phyloP scores from a whole-genome alignment of 148 eudicot genomes.

The Suaeda aralocaspica region DNA sequence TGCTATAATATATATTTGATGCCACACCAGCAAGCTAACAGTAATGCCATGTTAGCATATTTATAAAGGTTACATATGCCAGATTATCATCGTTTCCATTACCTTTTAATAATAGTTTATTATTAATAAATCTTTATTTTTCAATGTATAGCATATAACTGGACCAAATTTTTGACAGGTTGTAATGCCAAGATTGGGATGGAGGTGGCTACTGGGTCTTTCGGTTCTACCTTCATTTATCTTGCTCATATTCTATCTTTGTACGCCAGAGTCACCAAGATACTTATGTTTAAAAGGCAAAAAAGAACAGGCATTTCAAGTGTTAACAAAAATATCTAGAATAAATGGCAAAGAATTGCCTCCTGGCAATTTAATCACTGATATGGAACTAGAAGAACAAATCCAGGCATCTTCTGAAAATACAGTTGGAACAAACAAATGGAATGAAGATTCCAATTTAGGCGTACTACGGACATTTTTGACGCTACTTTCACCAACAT shows the following conservation, averaged over 20 bases:
- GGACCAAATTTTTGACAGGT: conserved; percentile 8
- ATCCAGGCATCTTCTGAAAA: no score
- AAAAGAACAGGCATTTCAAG: conserved; percentile 17
- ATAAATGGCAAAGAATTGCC: conserved; percentile 13
- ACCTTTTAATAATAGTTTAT: no score
- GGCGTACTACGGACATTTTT: conserved; percentile 16
- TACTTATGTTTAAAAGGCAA: conserved; percentile 23
- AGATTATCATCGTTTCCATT: no score
- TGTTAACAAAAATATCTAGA: conserved; percentile 10
- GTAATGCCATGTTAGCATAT: no score
- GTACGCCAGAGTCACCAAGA: conserved; percentile 23
- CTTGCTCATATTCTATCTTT: conserved; percentile 12
- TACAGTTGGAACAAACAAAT: not conserved
- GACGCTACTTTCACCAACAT: conserved; percentile 50
- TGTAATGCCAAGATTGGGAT: conserved; percentile 24
- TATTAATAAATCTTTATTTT: no score
- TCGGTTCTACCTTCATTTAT: conserved; percentile 19
- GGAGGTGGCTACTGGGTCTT: conserved; percentile 26
- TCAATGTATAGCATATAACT: no score
- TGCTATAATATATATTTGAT: no score
- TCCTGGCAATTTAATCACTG: conserved; percentile 20
- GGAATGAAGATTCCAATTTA: conserved; percentile 20
- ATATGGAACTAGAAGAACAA: conserved; percentile 14
- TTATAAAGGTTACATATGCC: no score
- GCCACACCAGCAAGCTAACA: no score